Conservation (phyloP, 2,329 filamentous ascomycete species). For the Cadophora luteo-olivacea region DNA sequence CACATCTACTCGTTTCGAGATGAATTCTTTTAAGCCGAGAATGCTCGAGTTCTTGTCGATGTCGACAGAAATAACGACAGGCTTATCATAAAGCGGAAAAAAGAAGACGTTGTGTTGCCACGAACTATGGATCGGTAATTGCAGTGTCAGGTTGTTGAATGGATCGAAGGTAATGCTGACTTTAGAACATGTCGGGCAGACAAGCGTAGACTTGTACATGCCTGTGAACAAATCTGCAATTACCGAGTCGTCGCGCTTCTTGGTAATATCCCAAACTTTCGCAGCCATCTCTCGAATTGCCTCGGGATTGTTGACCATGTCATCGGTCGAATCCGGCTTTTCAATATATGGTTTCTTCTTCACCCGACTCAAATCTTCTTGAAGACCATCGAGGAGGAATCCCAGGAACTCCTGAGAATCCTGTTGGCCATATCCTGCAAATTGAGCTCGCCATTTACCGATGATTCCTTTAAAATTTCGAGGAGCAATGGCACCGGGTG, state of each 20-base stretch:
- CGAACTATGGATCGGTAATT: slow-evolving; percentile 84
- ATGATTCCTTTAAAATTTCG: slow-evolving; percentile 83
- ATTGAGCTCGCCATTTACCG: slow-evolving; percentile 80
- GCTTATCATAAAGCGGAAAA: slow-evolving; percentile 75
- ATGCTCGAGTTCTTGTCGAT: slow-evolving; percentile 78
- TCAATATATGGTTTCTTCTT: slow-evolving; percentile 97
- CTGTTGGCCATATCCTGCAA: slow-evolving; percentile 94
- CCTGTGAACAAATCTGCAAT: slow-evolving; percentile 96
- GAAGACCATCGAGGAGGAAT: slow-evolving; percentile 90
- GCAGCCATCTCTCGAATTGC: slow-evolving; percentile 86
- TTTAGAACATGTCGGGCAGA: slow-evolving; percentile 90
- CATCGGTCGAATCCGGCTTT: slow-evolving; percentile 96
- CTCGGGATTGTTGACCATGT: slow-evolving; percentile 83
- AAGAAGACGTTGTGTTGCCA: slow-evolving; percentile 80
- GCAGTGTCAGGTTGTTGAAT: slow-evolving; percentile 92
- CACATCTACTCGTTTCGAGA: slow-evolving; percentile 72
- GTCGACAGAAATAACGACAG: slow-evolving; percentile 78
- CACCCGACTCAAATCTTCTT: slow-evolving; percentile 93
- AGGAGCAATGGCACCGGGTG: slow-evolving; percentile 74
- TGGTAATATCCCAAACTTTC: slow-evolving; percentile 90
- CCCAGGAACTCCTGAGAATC: slow-evolving; percentile 97
- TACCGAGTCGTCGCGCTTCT: slow-evolving; percentile 90
- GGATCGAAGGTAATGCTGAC: slow-evolving; percentile 99
- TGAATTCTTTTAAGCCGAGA: slow-evolving; percentile 70
- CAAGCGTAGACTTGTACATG: slow-evolving; percentile 97